phyloP scores from a whole-genome alignment of 2,329 filamentous ascomycete genomes.

The Hypoxylon sp. region DNA sequence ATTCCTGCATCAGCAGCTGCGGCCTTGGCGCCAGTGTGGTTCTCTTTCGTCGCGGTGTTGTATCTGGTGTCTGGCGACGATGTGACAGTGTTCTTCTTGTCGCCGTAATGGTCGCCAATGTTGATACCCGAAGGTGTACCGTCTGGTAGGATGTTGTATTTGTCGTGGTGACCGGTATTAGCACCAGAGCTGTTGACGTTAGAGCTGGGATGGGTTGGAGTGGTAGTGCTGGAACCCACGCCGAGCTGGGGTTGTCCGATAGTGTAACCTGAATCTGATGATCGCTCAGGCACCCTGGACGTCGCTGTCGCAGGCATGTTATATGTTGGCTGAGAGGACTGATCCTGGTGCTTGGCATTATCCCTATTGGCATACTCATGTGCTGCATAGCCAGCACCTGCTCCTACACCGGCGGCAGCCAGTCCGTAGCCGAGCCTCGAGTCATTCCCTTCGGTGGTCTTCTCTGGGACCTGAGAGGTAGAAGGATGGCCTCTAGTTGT shows the following conservation, averaged over 20 bases:
- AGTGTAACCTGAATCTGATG: constrained; percentile 3
- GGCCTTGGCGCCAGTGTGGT: constrained; percentile 25
- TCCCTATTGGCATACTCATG: constrained; percentile 28
- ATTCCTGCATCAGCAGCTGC: constrained; percentile 25
- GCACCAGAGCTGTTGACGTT: background rate
- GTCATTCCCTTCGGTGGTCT: constrained; percentile 12
- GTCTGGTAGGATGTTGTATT: constrained; percentile 46
- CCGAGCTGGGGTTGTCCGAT: constrained; percentile 19
- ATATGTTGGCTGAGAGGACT: constrained; percentile 10
- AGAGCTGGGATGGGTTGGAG: background rate
- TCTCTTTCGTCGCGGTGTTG: constrained; percentile 4
- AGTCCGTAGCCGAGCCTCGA: constrained; percentile 27
- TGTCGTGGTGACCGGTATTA: constrained; percentile 20
- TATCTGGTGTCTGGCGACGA: constrained; percentile 3
- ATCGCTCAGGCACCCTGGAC: background rate
- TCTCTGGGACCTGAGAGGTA: constrained; percentile 15
- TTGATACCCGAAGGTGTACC: constrained; percentile 48
- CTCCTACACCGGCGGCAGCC: constrained; percentile 30
- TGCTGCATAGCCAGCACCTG: constrained; percentile 34
- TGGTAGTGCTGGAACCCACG: background rate
- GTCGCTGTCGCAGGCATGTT: constrained; percentile 1
- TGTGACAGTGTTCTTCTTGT: constrained; percentile 1
- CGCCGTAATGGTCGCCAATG: constrained; percentile 3
- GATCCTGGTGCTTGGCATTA: background rate
- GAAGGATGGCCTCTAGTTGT: constrained; percentile 7